Evolutionary conservation across 2,329 filamentous ascomycete species (phyloP).

Genomic region (Aspergillus pseudoviridinutans): DNA sequence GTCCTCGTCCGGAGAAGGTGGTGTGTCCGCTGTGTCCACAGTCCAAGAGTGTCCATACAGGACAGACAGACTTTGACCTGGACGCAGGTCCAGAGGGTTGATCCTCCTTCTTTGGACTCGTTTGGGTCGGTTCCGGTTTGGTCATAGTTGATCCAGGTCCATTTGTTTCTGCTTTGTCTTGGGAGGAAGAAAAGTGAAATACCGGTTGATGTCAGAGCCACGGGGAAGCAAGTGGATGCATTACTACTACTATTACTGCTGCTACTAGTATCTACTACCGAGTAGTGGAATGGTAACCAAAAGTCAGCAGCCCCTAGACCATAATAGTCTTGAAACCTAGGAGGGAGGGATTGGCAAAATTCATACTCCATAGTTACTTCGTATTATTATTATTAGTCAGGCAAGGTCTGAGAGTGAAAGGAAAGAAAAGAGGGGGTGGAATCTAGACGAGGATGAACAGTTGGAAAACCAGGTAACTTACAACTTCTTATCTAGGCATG

Average conservation of each 20-base stretch:
- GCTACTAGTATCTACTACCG: conserved; percentile 8
- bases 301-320: conserved; percentile 13
- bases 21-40: conserved; percentile 4
- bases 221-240: conserved; percentile 30
- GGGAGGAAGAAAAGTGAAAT: conserved; percentile 24
- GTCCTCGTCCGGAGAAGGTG: conserved; percentile 29
- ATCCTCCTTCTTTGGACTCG: conserved; percentile 36
- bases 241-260: neutral
- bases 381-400: neutral
- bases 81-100: conserved; percentile 39
- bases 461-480: neutral
- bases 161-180: conserved; percentile 24
- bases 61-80: conserved; percentile 34
- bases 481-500: no score
- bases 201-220: conserved; percentile 37
- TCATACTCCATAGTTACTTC: neutral
- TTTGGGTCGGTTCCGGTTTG: conserved; percentile 30
- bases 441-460: conserved; percentile 10
- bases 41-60: conserved; percentile 15
- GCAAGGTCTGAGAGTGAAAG: neutral
- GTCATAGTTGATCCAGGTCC: conserved; percentile 21
- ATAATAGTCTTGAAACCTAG: neutral
- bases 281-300: conserved; percentile 16
- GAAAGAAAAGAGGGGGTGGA: conserved; percentile 10
- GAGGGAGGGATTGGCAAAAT: neutral